phyloP scores from a whole-genome alignment of 139 green algal species.

The Chlamydomonas incerta region DNA sequence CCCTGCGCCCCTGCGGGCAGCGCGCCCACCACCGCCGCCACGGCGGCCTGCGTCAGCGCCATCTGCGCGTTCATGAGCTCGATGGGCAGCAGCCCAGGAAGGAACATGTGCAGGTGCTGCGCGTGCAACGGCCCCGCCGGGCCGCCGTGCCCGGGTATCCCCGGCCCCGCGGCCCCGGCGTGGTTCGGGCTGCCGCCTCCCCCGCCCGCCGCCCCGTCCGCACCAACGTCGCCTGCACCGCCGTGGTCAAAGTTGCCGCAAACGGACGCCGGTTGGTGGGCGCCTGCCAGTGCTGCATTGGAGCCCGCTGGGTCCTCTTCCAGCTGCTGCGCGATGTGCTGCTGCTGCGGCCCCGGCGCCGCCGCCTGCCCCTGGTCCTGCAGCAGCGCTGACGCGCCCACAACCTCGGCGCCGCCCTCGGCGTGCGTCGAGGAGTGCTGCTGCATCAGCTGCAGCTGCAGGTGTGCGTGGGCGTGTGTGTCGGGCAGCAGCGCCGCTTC shows the following conservation, averaged over 20 bases:
- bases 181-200: no score
- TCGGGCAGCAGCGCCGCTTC: background rate
- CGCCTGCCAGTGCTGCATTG: no score
- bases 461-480: background rate
- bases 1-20: background rate
- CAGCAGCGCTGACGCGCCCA: background rate
- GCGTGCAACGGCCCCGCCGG: no score
- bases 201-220: no score
- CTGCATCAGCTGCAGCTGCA: background rate
- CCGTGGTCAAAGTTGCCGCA: no score
- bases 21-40: background rate
- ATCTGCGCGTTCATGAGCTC: slow-evolving; percentile 11
- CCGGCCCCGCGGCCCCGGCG: no score
- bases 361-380: background rate
- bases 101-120: background rate
- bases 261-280: no score
- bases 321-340: background rate
- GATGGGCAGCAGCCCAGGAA: slow-evolving; percentile 21
- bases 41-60: slow-evolving; percentile 5
- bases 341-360: background rate
- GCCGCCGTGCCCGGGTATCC: no score
- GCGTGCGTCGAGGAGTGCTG: background rate
- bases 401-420: background rate
- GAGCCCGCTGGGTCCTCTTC: background rate
- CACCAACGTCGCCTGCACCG: no score